Evolutionary conservation across 2,329 filamentous ascomycete species (phyloP).

Genomic region (Ambrosiella xylebori): DNA sequence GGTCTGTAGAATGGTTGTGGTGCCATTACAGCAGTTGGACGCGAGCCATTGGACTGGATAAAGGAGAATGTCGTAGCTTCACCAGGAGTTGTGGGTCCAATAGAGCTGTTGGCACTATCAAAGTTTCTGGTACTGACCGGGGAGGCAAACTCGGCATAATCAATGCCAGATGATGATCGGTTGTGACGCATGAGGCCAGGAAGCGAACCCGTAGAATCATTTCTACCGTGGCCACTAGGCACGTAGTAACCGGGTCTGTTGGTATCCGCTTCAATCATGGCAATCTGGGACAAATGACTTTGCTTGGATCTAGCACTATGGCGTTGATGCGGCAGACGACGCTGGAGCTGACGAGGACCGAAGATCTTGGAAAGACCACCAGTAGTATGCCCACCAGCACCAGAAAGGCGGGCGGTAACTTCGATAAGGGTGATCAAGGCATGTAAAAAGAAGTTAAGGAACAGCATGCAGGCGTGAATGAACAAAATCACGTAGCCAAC

Average conservation of each 20-base stretch:
- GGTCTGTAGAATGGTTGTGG: conserved; percentile 79
- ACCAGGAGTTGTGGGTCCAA: conserved; percentile 56
- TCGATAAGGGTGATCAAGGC: conserved; percentile 81
- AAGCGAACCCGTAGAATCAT: conserved; percentile 43
- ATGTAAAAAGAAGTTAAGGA: conserved; percentile 88
- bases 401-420: conserved; percentile 64
- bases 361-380: conserved; percentile 83
- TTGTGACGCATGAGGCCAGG: conserved; percentile 23
- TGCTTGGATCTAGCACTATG: conserved; percentile 43
- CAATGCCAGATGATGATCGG: conserved; percentile 37
- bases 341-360: conserved; percentile 73
- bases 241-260: conserved; percentile 43
- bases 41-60: conserved; percentile 34
- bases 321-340: conserved; percentile 46
- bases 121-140: conserved; percentile 27
- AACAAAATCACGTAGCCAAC: conserved; percentile 83
- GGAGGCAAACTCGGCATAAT: conserved; percentile 31
- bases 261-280: conserved; percentile 56
- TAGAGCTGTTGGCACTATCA: conserved; percentile 42
- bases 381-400: conserved; percentile 63
- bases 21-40: conserved; percentile 28
- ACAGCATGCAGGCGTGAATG: conserved; percentile 66
- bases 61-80: conserved; percentile 59
- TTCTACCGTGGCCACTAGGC: conserved; percentile 37
- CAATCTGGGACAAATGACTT: conserved; percentile 67